A percentile compares a stretch with the other conserved stretches of the same genome.
Evolutionary conservation across 257 asterid genomes (phyloP).

Genomic region (Datura wrightii): DNA sequence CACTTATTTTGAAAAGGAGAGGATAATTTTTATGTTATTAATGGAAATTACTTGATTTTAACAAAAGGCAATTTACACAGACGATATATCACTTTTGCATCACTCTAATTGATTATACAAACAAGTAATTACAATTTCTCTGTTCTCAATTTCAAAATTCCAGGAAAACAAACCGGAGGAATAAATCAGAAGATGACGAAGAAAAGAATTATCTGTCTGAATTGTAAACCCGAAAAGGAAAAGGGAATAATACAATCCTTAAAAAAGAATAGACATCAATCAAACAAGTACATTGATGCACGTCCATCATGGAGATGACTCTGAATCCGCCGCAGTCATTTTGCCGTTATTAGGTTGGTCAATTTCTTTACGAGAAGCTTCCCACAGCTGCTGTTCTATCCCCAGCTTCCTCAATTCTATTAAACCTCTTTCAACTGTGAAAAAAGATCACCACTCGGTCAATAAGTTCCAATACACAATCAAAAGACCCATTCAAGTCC

Average conservation of each 20-base stretch:
- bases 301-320: slow-evolving; percentile 28
- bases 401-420: slow-evolving; percentile 83
- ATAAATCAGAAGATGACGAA: neutral
- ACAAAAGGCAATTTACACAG: neutral
- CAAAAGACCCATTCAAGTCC: neutral
- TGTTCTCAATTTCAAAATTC: slow-evolving; percentile 29
- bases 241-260: neutral
- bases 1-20: no score
- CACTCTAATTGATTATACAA: slow-evolving; percentile 23
- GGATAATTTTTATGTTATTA: neutral
- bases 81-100: neutral
- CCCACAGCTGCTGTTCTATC: slow-evolving; percentile 88
- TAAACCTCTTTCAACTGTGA: slow-evolving; percentile 82
- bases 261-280: slow-evolving; percentile 22
- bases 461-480: neutral
- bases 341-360: slow-evolving; percentile 46
- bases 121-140: neutral
- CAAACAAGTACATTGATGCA: slow-evolving; percentile 1
- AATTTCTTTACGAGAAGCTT: slow-evolving; percentile 85
- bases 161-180: slow-evolving; percentile 23
- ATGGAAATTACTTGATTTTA: neutral
- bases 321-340: slow-evolving; percentile 32
- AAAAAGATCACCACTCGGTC: neutral
- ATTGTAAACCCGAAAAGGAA: neutral
- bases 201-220: slow-evolving; percentile 22